Conservation (phyloP, 148 eudicot species). For the Pharnaceum exiguum region DNA sequence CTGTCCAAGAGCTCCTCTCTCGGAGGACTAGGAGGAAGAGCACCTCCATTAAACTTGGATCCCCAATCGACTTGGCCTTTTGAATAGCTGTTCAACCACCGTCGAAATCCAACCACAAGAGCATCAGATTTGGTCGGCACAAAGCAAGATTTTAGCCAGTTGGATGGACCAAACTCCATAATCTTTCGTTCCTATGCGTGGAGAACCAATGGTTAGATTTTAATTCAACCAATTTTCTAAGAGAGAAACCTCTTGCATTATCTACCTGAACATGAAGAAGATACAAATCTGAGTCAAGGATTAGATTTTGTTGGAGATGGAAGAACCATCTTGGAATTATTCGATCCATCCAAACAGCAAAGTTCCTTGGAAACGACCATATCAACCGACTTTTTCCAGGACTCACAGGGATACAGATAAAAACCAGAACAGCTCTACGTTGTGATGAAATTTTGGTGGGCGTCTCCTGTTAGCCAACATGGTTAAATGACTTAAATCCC, state of each 20-base stretch:
- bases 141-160: conserved; percentile 67
- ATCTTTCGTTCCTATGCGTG: conserved; percentile 55
- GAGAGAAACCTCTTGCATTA: neutral
- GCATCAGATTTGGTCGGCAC: conserved; percentile 71
- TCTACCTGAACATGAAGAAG: conserved; percentile 66
- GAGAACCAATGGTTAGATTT: neutral
- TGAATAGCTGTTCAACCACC: conserved; percentile 61
- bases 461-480: conserved; percentile 24
- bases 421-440: conserved; percentile 30
- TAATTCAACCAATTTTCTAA: neutral
- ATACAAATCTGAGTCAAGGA: conserved; percentile 67
- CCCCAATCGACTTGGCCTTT: conserved; percentile 60
- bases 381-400: conserved; percentile 72
- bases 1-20: conserved; percentile 70
- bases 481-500: neutral
- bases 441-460: conserved; percentile 16
- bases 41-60: conserved; percentile 30
- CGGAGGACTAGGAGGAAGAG: conserved; percentile 63
- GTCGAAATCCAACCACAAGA: conserved; percentile 50
- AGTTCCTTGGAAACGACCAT: conserved; percentile 56
- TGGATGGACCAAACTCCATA: conserved; percentile 45
- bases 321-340: conserved; percentile 64
- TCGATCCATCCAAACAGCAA: conserved; percentile 59
- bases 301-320: conserved; percentile 53
- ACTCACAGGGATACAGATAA: conserved; percentile 68